phyloP scores from a whole-genome alignment of 805 yeast genomes.

The Blastobotrys attinorum region DNA sequence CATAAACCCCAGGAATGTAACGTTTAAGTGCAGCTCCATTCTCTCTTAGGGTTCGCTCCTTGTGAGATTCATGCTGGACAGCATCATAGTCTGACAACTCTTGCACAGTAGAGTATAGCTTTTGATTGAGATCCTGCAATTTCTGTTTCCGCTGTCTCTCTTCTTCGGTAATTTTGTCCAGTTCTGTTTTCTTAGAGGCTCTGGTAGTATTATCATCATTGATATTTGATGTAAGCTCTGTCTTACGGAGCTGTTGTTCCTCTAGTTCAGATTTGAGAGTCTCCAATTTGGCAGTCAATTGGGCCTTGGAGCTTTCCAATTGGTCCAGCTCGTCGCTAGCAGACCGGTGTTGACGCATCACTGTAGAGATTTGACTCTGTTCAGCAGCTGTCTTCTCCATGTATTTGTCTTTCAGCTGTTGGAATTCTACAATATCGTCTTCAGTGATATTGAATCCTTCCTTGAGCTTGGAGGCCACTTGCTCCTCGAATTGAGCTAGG shows the following conservation, averaged over 20 bases:
- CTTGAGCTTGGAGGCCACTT: conserved; percentile 25
- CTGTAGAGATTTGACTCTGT: conserved; percentile 17
- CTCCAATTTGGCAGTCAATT: conserved; percentile 9
- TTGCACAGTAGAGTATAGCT: conserved; percentile 50
- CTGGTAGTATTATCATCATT: conserved; percentile 20
- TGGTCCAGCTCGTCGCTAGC: conserved; percentile 18
- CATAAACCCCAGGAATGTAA: conserved; percentile 78
- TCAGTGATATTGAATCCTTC: conserved; percentile 35
- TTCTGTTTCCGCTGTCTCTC: conserved; percentile 23
- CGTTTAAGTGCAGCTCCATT: conserved; percentile 62
- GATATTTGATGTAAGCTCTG: conserved; percentile 26
- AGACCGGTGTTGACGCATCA: conserved; percentile 19
- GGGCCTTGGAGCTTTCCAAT: conserved; percentile 14
- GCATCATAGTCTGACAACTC: conserved; percentile 69
- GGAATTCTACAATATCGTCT: conserved; percentile 51
- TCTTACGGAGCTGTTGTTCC: conserved; percentile 31
- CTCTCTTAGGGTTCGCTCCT: conserved; percentile 64
- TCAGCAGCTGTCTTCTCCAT: conserved; percentile 19
- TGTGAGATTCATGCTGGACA: conserved; percentile 63
- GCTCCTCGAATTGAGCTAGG: conserved; percentile 32
- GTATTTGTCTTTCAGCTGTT: conserved; percentile 46
- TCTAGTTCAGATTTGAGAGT: conserved; percentile 28
- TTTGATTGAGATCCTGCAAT: conserved; percentile 56
- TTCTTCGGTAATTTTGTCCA: conserved; percentile 19
- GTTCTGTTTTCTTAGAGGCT: conserved; percentile 19